Evolutionary conservation across 768 basidiomycete genomes (phyloP).

Genomic region (Phallus indusiatus): DNA sequence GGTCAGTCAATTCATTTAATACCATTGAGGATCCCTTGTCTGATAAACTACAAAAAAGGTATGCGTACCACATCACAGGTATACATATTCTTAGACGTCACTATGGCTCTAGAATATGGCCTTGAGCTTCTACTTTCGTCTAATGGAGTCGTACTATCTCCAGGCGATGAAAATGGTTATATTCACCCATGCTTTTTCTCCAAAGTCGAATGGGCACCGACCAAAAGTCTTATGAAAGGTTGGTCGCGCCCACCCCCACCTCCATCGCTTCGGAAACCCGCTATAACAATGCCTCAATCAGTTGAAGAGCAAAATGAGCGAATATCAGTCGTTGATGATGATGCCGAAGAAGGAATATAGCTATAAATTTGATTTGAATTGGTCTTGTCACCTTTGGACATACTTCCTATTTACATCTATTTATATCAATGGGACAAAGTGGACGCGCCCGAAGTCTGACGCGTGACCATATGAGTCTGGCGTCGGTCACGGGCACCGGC

Average conservation of each 20-base stretch:
- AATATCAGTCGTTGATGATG: background rate
- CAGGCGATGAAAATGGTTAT: conserved; percentile 59
- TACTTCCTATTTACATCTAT: background rate
- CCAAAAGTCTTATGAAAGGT: background rate
- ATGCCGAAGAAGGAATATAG: background rate
- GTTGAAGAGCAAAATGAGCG: background rate
- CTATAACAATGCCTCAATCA: background rate
- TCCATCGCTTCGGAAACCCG: background rate
- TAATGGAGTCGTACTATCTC: conserved; percentile 85
- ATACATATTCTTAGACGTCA: conserved; percentile 73
- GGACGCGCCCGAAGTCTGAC: background rate
- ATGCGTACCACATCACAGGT: conserved; percentile 74
- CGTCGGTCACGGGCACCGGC: too few species aligned
- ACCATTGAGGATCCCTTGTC: background rate
- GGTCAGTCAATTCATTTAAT: conserved; percentile 35
- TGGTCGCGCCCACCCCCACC: background rate
- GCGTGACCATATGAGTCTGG: background rate
- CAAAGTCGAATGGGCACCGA: conserved; percentile 42
- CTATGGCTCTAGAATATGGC: conserved; percentile 57
- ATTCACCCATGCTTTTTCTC: conserved; percentile 57
- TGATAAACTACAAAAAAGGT: conserved; percentile 36
- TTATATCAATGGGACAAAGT: background rate
- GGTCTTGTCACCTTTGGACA: too few species aligned
- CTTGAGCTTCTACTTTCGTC: conserved; percentile 69
- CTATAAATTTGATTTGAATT: too few species aligned